Percentiles rank a stretch among this genome's conserved stretches.
phyloP scores from a whole-genome alignment of 495 filamentous ascomycete species.

The Xylaria grammica region DNA sequence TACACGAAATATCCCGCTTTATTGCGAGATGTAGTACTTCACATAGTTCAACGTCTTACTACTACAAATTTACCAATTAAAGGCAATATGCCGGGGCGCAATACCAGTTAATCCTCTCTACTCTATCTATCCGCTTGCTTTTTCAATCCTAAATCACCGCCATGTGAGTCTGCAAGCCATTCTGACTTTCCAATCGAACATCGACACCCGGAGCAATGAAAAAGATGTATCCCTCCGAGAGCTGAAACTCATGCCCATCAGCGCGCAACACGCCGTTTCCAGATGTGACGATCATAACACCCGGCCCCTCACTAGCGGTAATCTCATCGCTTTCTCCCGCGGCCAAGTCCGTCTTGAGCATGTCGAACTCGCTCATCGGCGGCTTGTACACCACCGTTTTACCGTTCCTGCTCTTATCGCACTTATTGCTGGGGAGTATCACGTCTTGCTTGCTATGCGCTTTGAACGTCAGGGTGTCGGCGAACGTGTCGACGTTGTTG shows the following conservation, averaged over 20 bases:
- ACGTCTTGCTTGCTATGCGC: conserved; percentile 63
- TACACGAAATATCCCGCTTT: too few species aligned
- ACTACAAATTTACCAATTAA: too few species aligned
- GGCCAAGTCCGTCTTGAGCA: conserved; percentile 64
- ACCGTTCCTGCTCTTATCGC: conserved; percentile 58
- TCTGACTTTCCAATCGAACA: conserved; percentile 53
- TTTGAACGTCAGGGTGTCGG: conserved; percentile 62
- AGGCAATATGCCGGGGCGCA: too few species aligned
- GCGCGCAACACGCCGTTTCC: conserved; percentile 65
- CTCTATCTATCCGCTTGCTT: background rate
- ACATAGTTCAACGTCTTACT: too few species aligned
- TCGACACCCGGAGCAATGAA: conserved; percentile 69
- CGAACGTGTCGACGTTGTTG: conserved; percentile 67
- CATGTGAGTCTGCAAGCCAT: conserved; percentile 61
- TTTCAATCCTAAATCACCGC: conserved; percentile 41
- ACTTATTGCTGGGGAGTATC: conserved; percentile 53
- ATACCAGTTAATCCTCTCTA: background rate
- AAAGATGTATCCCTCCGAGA: conserved; percentile 70
- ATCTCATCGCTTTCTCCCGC: conserved; percentile 64
- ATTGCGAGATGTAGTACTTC: too few species aligned
- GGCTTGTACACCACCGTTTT: conserved; percentile 68
- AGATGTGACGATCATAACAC: conserved; percentile 67
- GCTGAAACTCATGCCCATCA: conserved; percentile 55
- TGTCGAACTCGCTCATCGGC: conserved; percentile 74
- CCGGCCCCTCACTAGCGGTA: conserved; percentile 63